A percentile compares a stretch with the other conserved stretches of the same genome.
Conservation (phyloP, 2,329 filamentous ascomycete genomes). For the Fusarium nygamai region DNA sequence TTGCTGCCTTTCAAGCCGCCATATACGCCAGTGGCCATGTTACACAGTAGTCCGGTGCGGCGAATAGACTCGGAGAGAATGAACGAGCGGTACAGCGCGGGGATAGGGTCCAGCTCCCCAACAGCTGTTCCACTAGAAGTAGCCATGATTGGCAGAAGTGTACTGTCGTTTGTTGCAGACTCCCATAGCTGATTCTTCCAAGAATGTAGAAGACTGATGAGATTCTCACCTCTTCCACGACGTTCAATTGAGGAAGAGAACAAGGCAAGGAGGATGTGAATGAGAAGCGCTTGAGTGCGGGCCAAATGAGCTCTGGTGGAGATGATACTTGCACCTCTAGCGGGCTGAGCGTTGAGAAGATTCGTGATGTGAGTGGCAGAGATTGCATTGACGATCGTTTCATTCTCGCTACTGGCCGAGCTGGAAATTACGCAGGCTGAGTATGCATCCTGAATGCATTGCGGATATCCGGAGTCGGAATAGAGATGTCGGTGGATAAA, state of each 20-base stretch:
- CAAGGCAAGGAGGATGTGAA: neutral
- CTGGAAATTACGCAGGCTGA: neutral
- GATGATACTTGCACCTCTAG: rapidly evolving
- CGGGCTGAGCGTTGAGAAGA: rapidly evolving
- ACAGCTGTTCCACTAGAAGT: neutral
- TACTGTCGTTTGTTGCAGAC: neutral
- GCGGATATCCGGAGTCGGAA: neutral
- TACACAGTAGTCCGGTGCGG: neutral
- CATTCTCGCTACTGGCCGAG: neutral
- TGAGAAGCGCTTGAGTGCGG: neutral
- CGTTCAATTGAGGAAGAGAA: neutral
- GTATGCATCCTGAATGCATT: neutral
- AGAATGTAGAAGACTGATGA: neutral
- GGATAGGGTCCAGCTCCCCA: neutral
- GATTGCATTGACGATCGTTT: neutral
- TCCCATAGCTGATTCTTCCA: neutral
- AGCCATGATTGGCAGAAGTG: rapidly evolving
- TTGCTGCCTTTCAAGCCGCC: neutral
- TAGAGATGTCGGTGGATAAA: neutral
- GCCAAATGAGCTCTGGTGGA: neutral
- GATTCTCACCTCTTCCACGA: neutral
- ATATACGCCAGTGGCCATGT: neutral
- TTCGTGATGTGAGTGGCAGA: neutral
- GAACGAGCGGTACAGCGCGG: neutral
- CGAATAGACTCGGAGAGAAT: neutral